Evolutionary conservation across 2,329 filamentous ascomycete genomes (phyloP), one percentile per base, ranked within the genome.

Genomic region (Fusarium buxicola): DNA sequence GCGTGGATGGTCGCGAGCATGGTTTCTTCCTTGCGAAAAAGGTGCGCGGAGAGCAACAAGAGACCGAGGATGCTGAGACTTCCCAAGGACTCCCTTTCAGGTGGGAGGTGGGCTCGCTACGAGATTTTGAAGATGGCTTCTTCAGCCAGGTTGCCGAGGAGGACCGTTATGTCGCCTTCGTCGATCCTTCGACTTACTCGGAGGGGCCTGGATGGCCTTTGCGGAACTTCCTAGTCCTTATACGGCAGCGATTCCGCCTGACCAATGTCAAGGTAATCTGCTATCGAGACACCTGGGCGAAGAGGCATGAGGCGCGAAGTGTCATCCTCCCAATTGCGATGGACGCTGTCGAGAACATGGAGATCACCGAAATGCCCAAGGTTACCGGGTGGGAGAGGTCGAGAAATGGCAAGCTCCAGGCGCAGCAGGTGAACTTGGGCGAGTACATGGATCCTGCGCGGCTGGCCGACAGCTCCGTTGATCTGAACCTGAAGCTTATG

Each of bases 1-100:
- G 85, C 28, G 88, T 91, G 13, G 94, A 98, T 75, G 83, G 86
- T 31, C 86, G 92, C 45, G 92, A 99, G 76, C 89, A 94, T 74
- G 95, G 95, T 9, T 99, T 98, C 78, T 99, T 99, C 76, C 80
- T 99, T n/a, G 94, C 89, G 8, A 97, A 96, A 78, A 92, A 89
- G 69, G 79, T 89, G 24, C 82, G 81, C 2, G 74, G 70, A 2
- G 69, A 75, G 35, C 73, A 76, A 34, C 72, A 77, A 45, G 79
- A 81, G n/a, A 81, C 80, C 1, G 82, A 84, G 24, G 76, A 77
- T 9, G 79, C 84, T 27, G 84, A 87, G 7, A 79, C 69, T 13
- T 64, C 69, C 1, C 64, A 71, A n/a, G 71, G 80, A 8, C 77
- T 91, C 15, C 85, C 86, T 1, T 95, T 88, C 69, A 82, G 79